Conservation (phyloP, 2,329 filamentous ascomycete species). For the Paecilomyces fulvus region DNA sequence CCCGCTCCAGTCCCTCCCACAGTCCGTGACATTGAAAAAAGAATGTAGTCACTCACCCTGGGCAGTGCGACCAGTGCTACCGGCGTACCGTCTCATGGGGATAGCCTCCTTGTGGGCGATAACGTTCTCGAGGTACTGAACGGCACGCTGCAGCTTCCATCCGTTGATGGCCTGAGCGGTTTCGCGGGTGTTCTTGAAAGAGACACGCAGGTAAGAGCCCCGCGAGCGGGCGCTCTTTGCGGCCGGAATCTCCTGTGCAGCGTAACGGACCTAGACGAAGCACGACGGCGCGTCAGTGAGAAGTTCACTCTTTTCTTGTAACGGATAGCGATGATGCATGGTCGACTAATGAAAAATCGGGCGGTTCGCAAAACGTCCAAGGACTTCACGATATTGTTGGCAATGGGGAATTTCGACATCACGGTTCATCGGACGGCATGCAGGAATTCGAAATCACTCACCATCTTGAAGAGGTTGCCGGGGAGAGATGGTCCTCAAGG, state of each 20-base stretch:
- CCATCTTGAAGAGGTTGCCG: constrained; percentile 40
- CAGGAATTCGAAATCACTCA: constrained; percentile 24
- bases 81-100: constrained; percentile 95
- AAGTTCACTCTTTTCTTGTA: neutral
- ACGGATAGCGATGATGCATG: neutral
- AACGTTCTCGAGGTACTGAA: constrained; percentile 97
- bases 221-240: constrained; percentile 95
- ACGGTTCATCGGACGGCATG: neutral
- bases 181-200: constrained; percentile 99
- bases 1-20: constrained; percentile 1
- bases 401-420: neutral
- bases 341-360: neutral
- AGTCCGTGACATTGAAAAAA: constrained; percentile 1
- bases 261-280: constrained; percentile 81
- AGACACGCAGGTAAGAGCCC: constrained; percentile 97
- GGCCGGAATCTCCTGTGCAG: constrained; percentile 75
- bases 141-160: constrained; percentile 92
- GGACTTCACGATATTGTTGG: neutral
- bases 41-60: constrained; percentile 68
- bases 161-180: constrained; percentile 99
- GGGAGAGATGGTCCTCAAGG: constrained; percentile 34
- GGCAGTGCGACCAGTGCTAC: constrained; percentile 87
- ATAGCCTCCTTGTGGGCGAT: constrained; percentile 95
- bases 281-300: neutral
- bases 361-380: neutral